Percentiles rank a stretch among this genome's conserved stretches.
These are phyloP conservation scores for Tetradesmus lagerheimii DNA, from an alignment of 139 green algal species.

Conservation along the genomic window DNA sequence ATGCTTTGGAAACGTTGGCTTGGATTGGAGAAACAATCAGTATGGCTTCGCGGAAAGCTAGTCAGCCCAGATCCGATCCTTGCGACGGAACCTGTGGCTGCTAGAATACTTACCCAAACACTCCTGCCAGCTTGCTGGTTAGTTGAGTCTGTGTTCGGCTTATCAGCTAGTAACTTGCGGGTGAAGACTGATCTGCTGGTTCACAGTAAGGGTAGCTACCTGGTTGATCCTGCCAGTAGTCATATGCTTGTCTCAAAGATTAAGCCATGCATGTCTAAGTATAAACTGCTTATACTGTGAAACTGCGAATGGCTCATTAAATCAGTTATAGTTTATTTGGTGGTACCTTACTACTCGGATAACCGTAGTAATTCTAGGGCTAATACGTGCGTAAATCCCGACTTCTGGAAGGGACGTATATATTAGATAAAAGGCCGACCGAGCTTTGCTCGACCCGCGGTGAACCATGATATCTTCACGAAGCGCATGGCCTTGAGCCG, in stretches of 20 bases:
- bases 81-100: no score
- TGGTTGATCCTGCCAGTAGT: constrained; percentile 98
- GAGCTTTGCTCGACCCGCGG: constrained; percentile 69
- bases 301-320: constrained; percentile 99
- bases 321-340: constrained; percentile 99
- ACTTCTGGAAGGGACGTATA: constrained; percentile 94
- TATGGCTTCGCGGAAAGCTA: no score
- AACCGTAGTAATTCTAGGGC: constrained; percentile 93
- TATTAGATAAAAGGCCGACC: constrained; percentile 94
- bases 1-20: no score
- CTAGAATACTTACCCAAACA: no score
- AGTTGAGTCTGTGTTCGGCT: constrained; percentile 22
- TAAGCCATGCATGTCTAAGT: constrained; percentile 99
- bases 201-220: constrained; percentile 80
- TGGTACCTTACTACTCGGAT: constrained; percentile 95
- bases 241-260: constrained; percentile 99
- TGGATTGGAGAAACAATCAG: no score
- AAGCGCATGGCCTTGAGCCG: constrained; percentile 88
- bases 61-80: no score
- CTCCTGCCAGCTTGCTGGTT: no score
- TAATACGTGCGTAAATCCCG: constrained; percentile 94
- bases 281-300: constrained; percentile 99
- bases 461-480: constrained; percentile 96
- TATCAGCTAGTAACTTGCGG: background rate
- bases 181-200: background rate